A percentile compares a stretch with the other conserved stretches of the same genome.
Conservation (phyloP, 192 early-diverging fungal genomes). For the Podila clonocystis region DNA sequence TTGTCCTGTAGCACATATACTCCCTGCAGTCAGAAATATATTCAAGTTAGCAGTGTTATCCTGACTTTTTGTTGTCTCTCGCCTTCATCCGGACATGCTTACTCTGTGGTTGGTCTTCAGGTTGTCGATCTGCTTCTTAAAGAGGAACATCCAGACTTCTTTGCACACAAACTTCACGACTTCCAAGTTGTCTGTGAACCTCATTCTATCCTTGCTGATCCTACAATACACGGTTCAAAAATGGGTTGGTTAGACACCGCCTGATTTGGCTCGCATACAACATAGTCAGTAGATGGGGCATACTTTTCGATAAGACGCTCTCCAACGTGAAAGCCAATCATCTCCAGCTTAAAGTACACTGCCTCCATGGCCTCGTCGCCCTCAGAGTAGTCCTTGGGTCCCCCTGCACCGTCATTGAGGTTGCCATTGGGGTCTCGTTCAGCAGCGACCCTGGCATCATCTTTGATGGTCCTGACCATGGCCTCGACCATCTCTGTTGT, state of each 20-base stretch:
- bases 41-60: background rate
- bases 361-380: slow-evolving; percentile 84
- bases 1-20: slow-evolving; percentile 99
- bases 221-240: slow-evolving; percentile 44
- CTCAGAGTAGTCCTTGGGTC: slow-evolving; percentile 48
- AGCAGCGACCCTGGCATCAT: slow-evolving; percentile 36
- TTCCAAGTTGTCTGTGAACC: slow-evolving; percentile 94
- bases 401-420: slow-evolving; percentile 38
- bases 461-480: slow-evolving; percentile 67
- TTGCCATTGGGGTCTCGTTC: slow-evolving; percentile 30
- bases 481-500: slow-evolving; percentile 80
- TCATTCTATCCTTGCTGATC: slow-evolving; percentile 84
- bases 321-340: slow-evolving; percentile 91
- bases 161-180: slow-evolving; percentile 99
- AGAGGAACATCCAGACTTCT: slow-evolving; percentile 94
- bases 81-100: background rate
- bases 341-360: slow-evolving; percentile 91
- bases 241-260: background rate
- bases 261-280: background rate
- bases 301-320: slow-evolving; percentile 87
- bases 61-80: background rate
- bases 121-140: slow-evolving; percentile 98
- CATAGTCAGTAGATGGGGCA: background rate
- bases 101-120: slow-evolving; percentile 98
- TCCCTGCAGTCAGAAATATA: slow-evolving; percentile 63